Evolutionary conservation across 1,139 yeast genomes (phyloP).

Genomic region (Candida buenavistaensis): DNA sequence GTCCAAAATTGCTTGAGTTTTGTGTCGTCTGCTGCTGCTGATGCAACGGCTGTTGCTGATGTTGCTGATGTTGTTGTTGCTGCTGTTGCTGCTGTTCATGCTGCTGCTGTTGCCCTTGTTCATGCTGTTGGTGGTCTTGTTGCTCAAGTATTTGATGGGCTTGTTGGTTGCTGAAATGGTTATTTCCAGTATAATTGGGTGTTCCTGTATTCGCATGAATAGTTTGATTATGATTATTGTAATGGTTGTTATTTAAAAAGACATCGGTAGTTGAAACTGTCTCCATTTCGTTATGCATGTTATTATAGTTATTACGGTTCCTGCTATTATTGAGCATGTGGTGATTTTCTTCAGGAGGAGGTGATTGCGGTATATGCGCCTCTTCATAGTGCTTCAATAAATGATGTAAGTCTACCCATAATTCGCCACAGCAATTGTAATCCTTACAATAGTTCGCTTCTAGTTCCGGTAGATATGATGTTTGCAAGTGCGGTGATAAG

Average conservation of each 20-base stretch:
- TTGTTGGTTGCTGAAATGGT: conserved; percentile 15
- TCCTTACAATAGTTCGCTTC: conserved; percentile 97
- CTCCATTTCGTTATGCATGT: conserved; percentile 56
- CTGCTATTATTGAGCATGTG: conserved; percentile 35
- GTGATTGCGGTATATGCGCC: conserved; percentile 83
- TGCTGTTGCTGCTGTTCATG: conserved; percentile 17
- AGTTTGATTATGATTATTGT: conserved; percentile 7
- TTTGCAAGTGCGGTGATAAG: conserved; percentile 66
- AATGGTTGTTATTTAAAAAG: conserved; percentile 47
- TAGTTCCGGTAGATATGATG: conserved; percentile 82
- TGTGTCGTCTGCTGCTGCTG: conserved; percentile 13
- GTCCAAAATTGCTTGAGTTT: conserved; percentile 9
- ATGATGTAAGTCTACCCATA: conserved; percentile 91
- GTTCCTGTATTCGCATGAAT: conserved; percentile 12
- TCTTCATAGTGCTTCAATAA: conserved; percentile 93
- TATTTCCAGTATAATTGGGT: conserved; percentile 12
- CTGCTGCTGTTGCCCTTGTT: conserved; percentile 18
- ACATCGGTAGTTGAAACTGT: conserved; percentile 90
- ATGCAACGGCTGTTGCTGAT: conserved; percentile 16
- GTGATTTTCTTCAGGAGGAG: conserved; percentile 46
- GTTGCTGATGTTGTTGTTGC: conserved; percentile 17
- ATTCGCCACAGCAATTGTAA: conserved; percentile 92
- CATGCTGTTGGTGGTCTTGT: conserved; percentile 17
- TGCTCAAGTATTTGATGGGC: conserved; percentile 17
- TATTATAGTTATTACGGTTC: conserved; percentile 39